Evolutionary conservation across 108 stramenopile genomes (phyloP).

Genomic region (Stephanodiscus triporus): DNA sequence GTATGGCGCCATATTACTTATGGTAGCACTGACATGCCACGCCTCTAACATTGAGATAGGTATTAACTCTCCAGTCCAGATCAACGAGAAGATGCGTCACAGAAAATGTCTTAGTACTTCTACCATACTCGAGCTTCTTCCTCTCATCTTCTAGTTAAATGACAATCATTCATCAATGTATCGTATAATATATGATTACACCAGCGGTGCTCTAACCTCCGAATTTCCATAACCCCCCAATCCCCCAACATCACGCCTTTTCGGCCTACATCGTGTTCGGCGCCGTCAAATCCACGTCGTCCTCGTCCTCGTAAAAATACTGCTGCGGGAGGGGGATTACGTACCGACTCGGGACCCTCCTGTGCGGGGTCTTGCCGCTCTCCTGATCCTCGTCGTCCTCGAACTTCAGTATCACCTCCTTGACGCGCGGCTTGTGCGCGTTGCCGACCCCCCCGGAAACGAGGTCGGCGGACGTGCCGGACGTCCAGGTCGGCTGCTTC

Average conservation of each 20-base stretch:
- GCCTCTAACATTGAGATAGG: too few relatives aligned
- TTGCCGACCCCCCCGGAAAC: slow-evolving; percentile 35
- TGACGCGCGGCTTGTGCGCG: slow-evolving; percentile 68
- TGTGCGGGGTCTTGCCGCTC: slow-evolving; percentile 88
- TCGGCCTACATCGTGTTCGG: slow-evolving; percentile 17
- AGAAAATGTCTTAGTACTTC: too few relatives aligned
- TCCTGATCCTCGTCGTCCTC: slow-evolving; percentile 95
- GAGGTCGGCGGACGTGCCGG: slow-evolving; percentile 34
- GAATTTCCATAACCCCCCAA: not conserved
- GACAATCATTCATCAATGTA: not conserved
- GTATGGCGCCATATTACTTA: too few relatives aligned
- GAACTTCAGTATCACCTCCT: slow-evolving; percentile 95
- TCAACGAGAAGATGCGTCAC: too few relatives aligned
- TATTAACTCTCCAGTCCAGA: too few relatives aligned
- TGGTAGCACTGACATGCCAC: too few relatives aligned
- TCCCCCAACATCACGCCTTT: not conserved
- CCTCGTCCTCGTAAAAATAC: slow-evolving; percentile 89
- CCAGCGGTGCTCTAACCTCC: not conserved
- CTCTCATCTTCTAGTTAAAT: not conserved
- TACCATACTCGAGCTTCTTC: not conserved
- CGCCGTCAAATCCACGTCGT: slow-evolving; percentile 83
- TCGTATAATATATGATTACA: not conserved
- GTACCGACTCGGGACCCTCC: slow-evolving; percentile 91
- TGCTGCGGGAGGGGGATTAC: slow-evolving; percentile 86
- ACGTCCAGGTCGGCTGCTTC: slow-evolving; percentile 84